phyloP scores from a whole-genome alignment of 441 rosid species.

The Brassica balearica region DNA sequence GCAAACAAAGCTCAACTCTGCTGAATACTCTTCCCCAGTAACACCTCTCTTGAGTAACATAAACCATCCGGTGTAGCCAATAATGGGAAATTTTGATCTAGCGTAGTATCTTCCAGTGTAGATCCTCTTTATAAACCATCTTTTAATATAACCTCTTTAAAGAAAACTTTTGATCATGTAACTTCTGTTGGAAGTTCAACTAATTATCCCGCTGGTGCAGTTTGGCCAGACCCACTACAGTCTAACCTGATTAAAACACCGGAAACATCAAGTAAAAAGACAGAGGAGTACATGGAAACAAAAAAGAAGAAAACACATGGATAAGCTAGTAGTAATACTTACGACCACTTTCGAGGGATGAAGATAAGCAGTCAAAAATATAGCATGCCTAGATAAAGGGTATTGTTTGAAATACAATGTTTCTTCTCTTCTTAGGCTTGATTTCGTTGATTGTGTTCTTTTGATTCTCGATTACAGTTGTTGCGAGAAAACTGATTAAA shows the following conservation, averaged over 20 bases:
- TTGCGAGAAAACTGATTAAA: background rate
- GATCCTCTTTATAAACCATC: background rate
- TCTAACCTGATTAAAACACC: background rate
- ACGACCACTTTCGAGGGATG: background rate
- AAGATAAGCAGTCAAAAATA: background rate
- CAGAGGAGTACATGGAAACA: too few relatives aligned
- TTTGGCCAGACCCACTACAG: background rate
- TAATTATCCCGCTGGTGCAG: background rate
- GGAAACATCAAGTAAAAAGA: too few relatives aligned
- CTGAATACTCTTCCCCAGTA: too few relatives aligned
- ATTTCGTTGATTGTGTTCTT: background rate
- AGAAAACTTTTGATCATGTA: background rate
- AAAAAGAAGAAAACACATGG: too few relatives aligned
- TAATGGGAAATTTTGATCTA: too few relatives aligned
- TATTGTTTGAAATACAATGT: background rate
- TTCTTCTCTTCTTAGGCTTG: background rate
- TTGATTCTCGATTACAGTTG: background rate
- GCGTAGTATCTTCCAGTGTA: too few relatives aligned
- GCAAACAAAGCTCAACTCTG: too few relatives aligned
- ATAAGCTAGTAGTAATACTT: background rate
- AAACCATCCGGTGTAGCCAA: too few relatives aligned
- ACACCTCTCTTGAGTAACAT: too few relatives aligned
- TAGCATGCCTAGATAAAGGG: background rate
- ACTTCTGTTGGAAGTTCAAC: too few relatives aligned
- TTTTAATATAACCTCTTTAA: background rate